Evolutionary conservation across 805 yeast species (phyloP).

Genomic region (Starmerella ratchasimensis): DNA sequence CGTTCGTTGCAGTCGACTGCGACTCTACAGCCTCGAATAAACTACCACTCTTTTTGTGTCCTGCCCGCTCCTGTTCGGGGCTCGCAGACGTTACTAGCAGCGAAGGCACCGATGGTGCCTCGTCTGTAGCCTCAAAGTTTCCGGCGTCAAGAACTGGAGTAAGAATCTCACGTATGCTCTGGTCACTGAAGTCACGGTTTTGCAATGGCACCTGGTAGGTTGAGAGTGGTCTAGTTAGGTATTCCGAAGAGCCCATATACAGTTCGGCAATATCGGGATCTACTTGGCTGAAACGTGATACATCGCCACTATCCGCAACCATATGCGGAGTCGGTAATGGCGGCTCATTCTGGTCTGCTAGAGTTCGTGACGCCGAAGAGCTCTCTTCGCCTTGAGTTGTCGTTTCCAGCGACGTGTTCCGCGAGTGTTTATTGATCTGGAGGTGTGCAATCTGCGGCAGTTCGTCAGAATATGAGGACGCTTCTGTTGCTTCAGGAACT

Average conservation of each 20-base stretch:
- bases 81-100: constrained; percentile 11
- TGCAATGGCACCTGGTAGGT: constrained; percentile 19
- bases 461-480: not conserved
- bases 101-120: constrained; percentile 4
- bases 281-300: constrained; percentile 8
- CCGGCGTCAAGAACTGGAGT: constrained; percentile 17
- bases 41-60: not conserved
- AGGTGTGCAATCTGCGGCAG: constrained; percentile 1
- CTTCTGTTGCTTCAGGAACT: constrained; percentile 13
- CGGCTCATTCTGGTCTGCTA: not conserved
- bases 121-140: constrained; percentile 6
- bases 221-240: constrained; percentile 23
- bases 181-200: constrained; percentile 16
- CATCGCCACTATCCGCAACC: not conserved
- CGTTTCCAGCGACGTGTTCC: constrained; percentile 3
- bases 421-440: constrained; percentile 8
- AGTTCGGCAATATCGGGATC: constrained; percentile 25
- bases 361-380: too few relatives aligned
- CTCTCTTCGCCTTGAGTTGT: not conserved
- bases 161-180: constrained; percentile 19
- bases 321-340: not conserved
- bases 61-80: constrained; percentile 3
- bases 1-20: too few relatives aligned
- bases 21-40: too few relatives aligned
- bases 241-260: constrained; percentile 23